Evolutionary conservation across 179 eudicot species (phyloP).

Genomic region (Amaranthus tricolor): DNA sequence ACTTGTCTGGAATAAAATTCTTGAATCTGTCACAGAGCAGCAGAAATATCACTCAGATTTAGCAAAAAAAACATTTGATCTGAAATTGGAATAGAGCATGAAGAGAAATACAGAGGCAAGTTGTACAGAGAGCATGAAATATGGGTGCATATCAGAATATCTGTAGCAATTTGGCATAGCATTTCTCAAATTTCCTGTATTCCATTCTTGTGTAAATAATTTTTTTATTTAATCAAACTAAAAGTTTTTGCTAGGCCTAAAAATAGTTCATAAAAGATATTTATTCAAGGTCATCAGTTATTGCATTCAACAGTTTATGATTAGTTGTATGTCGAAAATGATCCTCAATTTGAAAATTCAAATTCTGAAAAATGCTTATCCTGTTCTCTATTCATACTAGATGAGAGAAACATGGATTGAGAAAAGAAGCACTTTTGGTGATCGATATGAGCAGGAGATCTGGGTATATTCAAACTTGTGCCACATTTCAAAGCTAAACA

Average conservation of each 20-base stretch:
- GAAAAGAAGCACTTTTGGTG: too few relatives aligned
- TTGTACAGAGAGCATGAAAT: not conserved
- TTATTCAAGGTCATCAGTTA: too few relatives aligned
- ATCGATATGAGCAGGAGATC: too few relatives aligned
- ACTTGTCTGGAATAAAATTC: slow-evolving; percentile 74
- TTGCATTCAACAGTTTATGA: too few relatives aligned
- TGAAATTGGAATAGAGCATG: not conserved
- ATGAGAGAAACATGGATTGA: too few relatives aligned
- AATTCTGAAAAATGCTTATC: too few relatives aligned
- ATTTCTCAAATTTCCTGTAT: not conserved
- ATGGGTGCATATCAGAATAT: not conserved
- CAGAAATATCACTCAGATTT: slow-evolving; percentile 7
- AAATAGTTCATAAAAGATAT: too few relatives aligned
- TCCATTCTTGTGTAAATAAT: not conserved
- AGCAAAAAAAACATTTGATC: not conserved
- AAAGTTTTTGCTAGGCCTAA: not conserved
- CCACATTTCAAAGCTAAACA: too few relatives aligned
- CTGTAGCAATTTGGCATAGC: not conserved
- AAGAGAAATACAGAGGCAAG: not conserved
- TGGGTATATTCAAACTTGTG: too few relatives aligned
- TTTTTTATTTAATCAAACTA: not conserved
- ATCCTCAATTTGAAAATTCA: too few relatives aligned
- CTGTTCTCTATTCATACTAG: too few relatives aligned
- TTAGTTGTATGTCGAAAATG: too few relatives aligned
- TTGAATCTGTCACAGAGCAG: slow-evolving; percentile 58